phyloP scores from a whole-genome alignment of 371 early-diverging fungal genomes.

The Lichtheimia ornata region DNA sequence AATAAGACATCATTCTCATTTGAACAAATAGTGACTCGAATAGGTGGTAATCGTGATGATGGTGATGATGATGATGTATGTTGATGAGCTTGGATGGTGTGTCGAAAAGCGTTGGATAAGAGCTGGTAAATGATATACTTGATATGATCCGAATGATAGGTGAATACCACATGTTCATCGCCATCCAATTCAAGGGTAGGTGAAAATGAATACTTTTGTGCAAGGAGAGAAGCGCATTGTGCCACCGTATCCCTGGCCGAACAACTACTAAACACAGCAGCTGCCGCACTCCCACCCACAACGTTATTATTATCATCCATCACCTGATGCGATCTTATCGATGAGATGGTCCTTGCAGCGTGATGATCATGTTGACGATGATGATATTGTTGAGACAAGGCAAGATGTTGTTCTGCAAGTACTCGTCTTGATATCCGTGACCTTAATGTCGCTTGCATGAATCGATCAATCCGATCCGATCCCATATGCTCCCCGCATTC shows the following conservation, averaged over 20 bases:
- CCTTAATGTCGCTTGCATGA: constrained; percentile 78
- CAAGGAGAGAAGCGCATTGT: constrained; percentile 57
- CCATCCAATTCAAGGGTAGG: constrained; percentile 54
- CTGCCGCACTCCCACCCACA: too few relatives aligned
- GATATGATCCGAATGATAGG: constrained; percentile 85
- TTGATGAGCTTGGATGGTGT: constrained; percentile 32
- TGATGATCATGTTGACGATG: constrained; percentile 6
- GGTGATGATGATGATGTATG: background rate
- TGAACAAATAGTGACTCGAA: constrained; percentile 72
- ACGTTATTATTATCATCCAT: too few relatives aligned
- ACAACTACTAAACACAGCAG: constrained; percentile 58
- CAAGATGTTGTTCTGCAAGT: constrained; percentile 82
- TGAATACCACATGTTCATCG: constrained; percentile 69
- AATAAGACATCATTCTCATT: constrained; percentile 64
- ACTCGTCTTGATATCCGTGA: constrained; percentile 84
- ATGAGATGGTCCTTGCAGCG: constrained; percentile 13
- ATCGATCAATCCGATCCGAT: constrained; percentile 63
- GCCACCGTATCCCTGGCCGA: constrained; percentile 59
- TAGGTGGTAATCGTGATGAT: constrained; percentile 43
- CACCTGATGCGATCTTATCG: constrained; percentile 20
- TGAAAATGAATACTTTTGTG: constrained; percentile 19
- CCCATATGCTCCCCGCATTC: constrained; percentile 70
- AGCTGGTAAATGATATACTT: constrained; percentile 86
- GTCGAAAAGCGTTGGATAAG: constrained; percentile 72
- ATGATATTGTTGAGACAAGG: constrained; percentile 49